Conservation (phyloP, 257 asterid genomes). For the Przewalskia tangutica region DNA sequence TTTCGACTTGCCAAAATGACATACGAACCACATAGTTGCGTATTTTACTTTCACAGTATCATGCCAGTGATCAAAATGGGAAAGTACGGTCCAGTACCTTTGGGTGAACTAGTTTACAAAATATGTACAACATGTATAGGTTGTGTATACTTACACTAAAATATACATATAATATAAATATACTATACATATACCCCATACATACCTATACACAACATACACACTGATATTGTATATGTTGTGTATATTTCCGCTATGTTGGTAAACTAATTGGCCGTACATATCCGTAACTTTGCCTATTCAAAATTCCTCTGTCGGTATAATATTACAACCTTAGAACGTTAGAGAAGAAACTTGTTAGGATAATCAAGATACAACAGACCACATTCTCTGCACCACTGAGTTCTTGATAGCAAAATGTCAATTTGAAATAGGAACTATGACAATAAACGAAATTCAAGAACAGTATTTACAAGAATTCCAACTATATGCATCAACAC, state of each 20-base stretch:
- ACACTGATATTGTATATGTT: too few relatives aligned
- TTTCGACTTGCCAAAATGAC: neutral
- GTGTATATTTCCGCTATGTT: too few relatives aligned
- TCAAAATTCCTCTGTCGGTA: neutral
- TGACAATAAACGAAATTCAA: neutral
- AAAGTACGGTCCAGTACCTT: too few relatives aligned
- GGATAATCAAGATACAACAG: neutral
- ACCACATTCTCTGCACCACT: neutral
- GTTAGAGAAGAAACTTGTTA: neutral
- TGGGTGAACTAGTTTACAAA: too few relatives aligned
- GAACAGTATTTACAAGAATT: neutral
- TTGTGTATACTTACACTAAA: too few relatives aligned
- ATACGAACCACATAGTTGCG: neutral
- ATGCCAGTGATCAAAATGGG: neutral
- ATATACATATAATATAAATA: too few relatives aligned
- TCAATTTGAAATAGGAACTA: neutral
- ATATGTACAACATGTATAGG: too few relatives aligned
- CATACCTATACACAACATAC: too few relatives aligned
- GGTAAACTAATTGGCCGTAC: too few relatives aligned
- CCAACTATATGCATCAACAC: neutral
- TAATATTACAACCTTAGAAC: neutral
- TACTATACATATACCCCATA: too few relatives aligned
- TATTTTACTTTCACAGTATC: neutral
- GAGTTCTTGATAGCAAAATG: neutral
- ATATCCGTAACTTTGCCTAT: too few relatives aligned